A percentile compares a stretch with the other conserved stretches of the same genome.
Conservation (phyloP, 1,139 yeast genomes). For the Yamadazyma diospyri region DNA sequence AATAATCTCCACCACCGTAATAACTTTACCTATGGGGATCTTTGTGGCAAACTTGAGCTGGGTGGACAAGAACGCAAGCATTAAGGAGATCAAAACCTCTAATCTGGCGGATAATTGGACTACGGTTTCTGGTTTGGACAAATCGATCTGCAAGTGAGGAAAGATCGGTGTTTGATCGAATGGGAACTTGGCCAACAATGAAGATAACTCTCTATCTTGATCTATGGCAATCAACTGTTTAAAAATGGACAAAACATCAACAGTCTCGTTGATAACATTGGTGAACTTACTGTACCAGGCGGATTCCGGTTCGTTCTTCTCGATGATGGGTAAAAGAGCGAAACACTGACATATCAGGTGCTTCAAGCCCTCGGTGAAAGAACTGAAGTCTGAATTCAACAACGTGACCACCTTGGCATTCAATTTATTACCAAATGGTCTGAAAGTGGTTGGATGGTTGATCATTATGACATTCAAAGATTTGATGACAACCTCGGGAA, state of each 20-base stretch:
- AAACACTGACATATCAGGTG: slow-evolving; percentile 44
- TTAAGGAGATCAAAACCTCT: slow-evolving; percentile 39
- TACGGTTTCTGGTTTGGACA: slow-evolving; percentile 51
- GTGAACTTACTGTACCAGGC: slow-evolving; percentile 46
- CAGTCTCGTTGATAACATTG: slow-evolving; percentile 42
- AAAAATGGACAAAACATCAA: slow-evolving; percentile 51
- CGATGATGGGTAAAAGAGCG: slow-evolving; percentile 57
- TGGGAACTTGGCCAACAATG: slow-evolving; percentile 16
- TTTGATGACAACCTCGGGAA: slow-evolving; percentile 42
- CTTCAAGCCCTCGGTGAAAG: slow-evolving; percentile 38
- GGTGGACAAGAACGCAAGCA: slow-evolving; percentile 42
- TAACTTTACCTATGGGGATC: slow-evolving; percentile 56
- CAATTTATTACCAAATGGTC: slow-evolving; percentile 70
- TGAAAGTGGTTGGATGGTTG: slow-evolving; percentile 73
- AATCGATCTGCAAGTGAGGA: slow-evolving; percentile 51
- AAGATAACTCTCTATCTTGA: slow-evolving; percentile 47
- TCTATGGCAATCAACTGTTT: slow-evolving; percentile 54
- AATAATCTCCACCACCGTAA: slow-evolving; percentile 48
- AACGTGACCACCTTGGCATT: slow-evolving; percentile 41
- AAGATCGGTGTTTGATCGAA: slow-evolving; percentile 24
- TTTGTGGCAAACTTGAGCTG: slow-evolving; percentile 46
- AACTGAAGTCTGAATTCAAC: slow-evolving; percentile 27
- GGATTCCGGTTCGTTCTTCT: slow-evolving; percentile 48
- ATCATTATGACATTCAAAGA: slow-evolving; percentile 49
- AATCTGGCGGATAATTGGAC: slow-evolving; percentile 50